These are phyloP conservation scores for Beauveria sp. DNA, from an alignment of 2,329 filamentous ascomycete genomes.

Conservation along the genomic window DNA sequence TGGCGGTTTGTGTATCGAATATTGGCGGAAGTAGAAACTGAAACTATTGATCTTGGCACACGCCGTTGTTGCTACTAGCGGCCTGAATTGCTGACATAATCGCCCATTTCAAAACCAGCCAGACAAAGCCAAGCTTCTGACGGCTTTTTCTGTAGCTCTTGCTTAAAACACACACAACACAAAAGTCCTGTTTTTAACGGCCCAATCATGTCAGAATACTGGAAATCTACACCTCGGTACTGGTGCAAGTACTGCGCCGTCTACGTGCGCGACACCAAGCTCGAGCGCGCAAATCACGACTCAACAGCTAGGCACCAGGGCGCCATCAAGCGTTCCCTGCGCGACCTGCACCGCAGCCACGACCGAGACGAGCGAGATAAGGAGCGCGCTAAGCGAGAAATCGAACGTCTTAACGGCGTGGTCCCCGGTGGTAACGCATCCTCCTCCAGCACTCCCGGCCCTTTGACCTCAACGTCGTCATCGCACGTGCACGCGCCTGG, in stretches of 20 bases:
- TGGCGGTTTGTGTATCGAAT: too few relatives aligned
- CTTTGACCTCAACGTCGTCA: background rate
- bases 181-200: background rate
- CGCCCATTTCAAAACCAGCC: background rate
- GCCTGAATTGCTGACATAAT: slow-evolving; percentile 2
- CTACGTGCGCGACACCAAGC: slow-evolving; percentile 85
- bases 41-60: too few relatives aligned
- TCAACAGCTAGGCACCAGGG: slow-evolving; percentile 77
- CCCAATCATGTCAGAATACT: slow-evolving; percentile 80
- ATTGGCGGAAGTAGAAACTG: too few relatives aligned
- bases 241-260: slow-evolving; percentile 96
- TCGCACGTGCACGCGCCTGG: background rate
- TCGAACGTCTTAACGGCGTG: slow-evolving; percentile 76
- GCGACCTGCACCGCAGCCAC: slow-evolving; percentile 78
- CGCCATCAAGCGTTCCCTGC: slow-evolving; percentile 79
- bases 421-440: slow-evolving; percentile 41
- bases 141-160: background rate
- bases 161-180: background rate
- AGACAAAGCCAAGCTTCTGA: background rate
- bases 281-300: slow-evolving; percentile 86
- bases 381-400: slow-evolving; percentile 73
- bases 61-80: background rate
- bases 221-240: slow-evolving; percentile 95
- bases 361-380: slow-evolving; percentile 75
- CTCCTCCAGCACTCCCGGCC: slow-evolving; percentile 16